These are phyloP conservation scores for Calonectria pseudoreteaudii DNA, from an alignment of 2,329 filamentous ascomycete species.

Conservation along the genomic window DNA sequence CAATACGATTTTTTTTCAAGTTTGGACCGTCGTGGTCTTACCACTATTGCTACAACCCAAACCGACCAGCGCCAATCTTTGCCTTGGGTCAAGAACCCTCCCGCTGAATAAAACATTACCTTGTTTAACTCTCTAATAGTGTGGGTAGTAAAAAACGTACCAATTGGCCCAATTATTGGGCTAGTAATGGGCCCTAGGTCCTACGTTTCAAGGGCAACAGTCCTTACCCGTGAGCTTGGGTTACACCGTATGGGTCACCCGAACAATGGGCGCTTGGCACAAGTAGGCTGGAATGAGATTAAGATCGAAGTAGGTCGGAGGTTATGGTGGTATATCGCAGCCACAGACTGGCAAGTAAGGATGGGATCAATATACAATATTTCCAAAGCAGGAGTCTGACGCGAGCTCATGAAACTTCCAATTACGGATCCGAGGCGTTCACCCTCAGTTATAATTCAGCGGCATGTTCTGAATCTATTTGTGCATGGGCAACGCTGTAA, in stretches of 20 bases:
- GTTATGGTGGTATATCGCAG: slow-evolving; percentile 58
- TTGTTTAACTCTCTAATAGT: slow-evolving; percentile 5
- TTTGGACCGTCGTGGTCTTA: slow-evolving; percentile 38
- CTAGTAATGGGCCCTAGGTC: slow-evolving; percentile 62
- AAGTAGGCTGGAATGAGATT: slow-evolving; percentile 36
- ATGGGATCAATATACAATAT: too few relatives aligned
- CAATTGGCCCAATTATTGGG: slow-evolving; percentile 61
- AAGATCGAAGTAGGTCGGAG: slow-evolving; percentile 53
- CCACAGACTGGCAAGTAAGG: slow-evolving; percentile 52
- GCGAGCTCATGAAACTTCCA: slow-evolving; percentile 34
- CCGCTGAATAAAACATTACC: slow-evolving; percentile 47
- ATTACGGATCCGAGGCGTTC: slow-evolving; percentile 36
- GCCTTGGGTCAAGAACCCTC: slow-evolving; percentile 55
- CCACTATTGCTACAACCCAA: slow-evolving; percentile 60
- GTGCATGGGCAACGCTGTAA: slow-evolving; percentile 50
- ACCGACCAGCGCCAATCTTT: slow-evolving; percentile 66
- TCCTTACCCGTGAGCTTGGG: slow-evolving; percentile 35
- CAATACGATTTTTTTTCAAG: background rate
- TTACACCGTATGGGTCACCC: slow-evolving; percentile 54
- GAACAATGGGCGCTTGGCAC: slow-evolving; percentile 27
- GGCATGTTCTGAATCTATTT: slow-evolving; percentile 49
- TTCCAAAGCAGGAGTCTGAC: slow-evolving; percentile 16
- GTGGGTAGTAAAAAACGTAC: slow-evolving; percentile 50
- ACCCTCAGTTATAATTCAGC: slow-evolving; percentile 44
- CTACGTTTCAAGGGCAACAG: background rate